These are phyloP conservation scores for Cetradonia linearis DNA, from an alignment of 495 filamentous ascomycete species.

Conservation along the genomic window DNA sequence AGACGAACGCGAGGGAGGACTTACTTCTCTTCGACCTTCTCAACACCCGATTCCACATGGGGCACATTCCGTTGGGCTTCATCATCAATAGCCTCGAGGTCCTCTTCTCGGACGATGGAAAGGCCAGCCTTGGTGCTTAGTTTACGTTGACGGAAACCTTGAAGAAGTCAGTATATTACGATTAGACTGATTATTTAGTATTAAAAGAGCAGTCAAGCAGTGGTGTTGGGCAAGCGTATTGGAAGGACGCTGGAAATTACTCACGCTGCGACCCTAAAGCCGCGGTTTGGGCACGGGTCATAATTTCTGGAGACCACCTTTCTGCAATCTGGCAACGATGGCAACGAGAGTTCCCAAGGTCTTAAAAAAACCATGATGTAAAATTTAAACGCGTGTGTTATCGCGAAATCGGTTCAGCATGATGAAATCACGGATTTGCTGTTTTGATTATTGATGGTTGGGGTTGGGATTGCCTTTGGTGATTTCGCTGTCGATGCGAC, in stretches of 20 bases:
- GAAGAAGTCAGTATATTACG: background rate
- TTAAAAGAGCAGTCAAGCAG: background rate
- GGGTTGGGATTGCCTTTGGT: conserved; percentile 31
- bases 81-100: conserved; percentile 70
- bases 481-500: no score
- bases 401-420: background rate
- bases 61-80: conserved; percentile 55
- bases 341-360: background rate
- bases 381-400: background rate
- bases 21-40: conserved; percentile 94
- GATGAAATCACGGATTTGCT: conserved; percentile 36
- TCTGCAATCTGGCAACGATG: background rate
- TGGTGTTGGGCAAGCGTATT: background rate
- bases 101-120: conserved; percentile 74
- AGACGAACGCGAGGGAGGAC: conserved; percentile 40
- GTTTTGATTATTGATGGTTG: conserved; percentile 54
- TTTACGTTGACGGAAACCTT: conserved; percentile 20
- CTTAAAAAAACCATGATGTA: background rate
- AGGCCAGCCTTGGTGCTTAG: conserved; percentile 79
- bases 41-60: conserved; percentile 91
- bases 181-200: background rate
- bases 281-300: conserved; percentile 2
- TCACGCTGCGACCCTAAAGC: conserved; percentile 6
- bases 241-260: background rate
- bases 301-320: background rate